Evolutionary conservation across 306 rosid genomes (phyloP), one percentile per base, ranked within the genome.

Genomic region (Casuarina equisetifolia): DNA sequence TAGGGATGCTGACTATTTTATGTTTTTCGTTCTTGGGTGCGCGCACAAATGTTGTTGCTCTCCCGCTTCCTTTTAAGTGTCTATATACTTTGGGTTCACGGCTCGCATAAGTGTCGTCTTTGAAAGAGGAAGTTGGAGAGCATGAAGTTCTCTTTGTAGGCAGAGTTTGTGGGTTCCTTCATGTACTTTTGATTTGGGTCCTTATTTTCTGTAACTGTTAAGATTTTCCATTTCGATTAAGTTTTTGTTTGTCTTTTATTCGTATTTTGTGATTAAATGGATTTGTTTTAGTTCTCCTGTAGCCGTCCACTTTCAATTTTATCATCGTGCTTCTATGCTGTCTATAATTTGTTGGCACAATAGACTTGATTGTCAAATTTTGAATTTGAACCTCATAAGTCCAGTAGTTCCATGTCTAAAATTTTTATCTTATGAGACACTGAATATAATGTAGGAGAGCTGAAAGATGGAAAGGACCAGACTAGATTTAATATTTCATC

Each of bases 381-480:
- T 4, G 42, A 58, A 66, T 40, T n/a, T 42, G 50, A n/a, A 43
- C 71, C 71, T 66, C 17, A 50, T 42, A n/a, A 10, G 40, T 39
- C 42, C 50, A 67, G 50, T 49, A 17, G 71, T 42, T 67, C 15
- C 43, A 35, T 61, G 49, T 68, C 79, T 38, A 4, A 8, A 50
- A 32, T 54, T 10, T 62, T 57, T 61, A 57, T 73, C 64, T 76
- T 70, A 71, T 81, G 69, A 81, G 70, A 49, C 72, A 16, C 52
- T 19, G 17, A 59, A 77, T 81, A 52, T 84, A 69, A 68, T 81
- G 85, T 76, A 89, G 97, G 97, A 82, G 89, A 83, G 89, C 84
- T 87, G 85, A 84, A 83, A 79, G 86, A 95, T 95, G 99, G 89
- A 86, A 81, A 84, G 84, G 82, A 79, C 82, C 82, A 89, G 73